Conservation (phyloP, 2,329 filamentous ascomycete species). For the Pseudocercospora vitis region DNA sequence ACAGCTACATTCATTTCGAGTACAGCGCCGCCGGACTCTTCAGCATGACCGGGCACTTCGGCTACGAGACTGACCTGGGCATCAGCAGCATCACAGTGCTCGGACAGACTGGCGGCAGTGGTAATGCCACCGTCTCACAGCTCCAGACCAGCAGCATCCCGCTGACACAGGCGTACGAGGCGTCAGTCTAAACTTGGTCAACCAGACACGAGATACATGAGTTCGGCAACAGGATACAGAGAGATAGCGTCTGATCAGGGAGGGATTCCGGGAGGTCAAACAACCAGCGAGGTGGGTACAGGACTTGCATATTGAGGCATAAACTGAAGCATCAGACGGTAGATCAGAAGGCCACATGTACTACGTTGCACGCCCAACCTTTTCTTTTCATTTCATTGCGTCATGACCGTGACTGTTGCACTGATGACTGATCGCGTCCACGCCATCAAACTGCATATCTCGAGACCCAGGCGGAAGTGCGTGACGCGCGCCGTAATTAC, state of each 20-base stretch:
- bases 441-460: too few relatives aligned
- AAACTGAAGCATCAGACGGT: too few relatives aligned
- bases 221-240: background rate
- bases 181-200: background rate
- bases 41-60: slow-evolving; percentile 22
- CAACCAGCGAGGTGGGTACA: too few relatives aligned
- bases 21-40: slow-evolving; percentile 43
- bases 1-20: slow-evolving; percentile 60
- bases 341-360: too few relatives aligned
- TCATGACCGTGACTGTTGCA: too few relatives aligned
- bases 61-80: slow-evolving; percentile 47
- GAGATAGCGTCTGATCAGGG: background rate
- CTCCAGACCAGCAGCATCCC: slow-evolving; percentile 11
- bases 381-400: too few relatives aligned
- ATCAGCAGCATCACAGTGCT: slow-evolving; percentile 56
- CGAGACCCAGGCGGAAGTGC: too few relatives aligned
- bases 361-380: too few relatives aligned
- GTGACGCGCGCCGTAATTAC: too few relatives aligned
- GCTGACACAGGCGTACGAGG: slow-evolving; percentile 12
- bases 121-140: background rate
- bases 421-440: too few relatives aligned
- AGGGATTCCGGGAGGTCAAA: background rate
- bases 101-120: slow-evolving; percentile 31
- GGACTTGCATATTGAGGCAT: too few relatives aligned
- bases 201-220: background rate